These are phyloP conservation scores for Pseudoscleropodium purum DNA, from an alignment of 225 moss, liverwort and hornwort species.

Conservation along the genomic window DNA sequence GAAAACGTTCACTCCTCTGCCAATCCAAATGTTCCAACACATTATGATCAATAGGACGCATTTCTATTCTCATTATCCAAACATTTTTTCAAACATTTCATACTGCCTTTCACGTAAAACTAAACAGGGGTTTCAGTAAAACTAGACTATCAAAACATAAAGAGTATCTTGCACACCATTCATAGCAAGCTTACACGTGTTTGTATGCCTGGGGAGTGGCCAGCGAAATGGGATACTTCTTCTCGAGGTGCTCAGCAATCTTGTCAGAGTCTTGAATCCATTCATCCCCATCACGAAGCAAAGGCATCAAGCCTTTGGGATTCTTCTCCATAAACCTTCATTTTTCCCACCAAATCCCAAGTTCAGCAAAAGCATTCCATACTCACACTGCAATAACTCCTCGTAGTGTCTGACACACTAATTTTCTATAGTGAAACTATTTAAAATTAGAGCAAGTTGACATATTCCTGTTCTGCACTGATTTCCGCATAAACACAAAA, in stretches of 20 bases:
- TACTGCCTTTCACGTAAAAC: no score
- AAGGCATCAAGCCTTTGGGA: slow-evolving; percentile 77
- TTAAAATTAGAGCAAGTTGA: neutral
- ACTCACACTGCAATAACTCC: neutral
- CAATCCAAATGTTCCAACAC: neutral
- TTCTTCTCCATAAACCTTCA: slow-evolving; percentile 76
- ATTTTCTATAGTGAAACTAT: neutral
- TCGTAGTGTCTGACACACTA: neutral
- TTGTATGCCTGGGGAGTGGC: slow-evolving; percentile 53
- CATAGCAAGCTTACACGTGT: slow-evolving; percentile 38
- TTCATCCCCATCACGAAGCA: slow-evolving; percentile 66
- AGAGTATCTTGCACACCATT: neutral
- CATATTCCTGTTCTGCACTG: neutral
- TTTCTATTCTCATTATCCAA: neutral
- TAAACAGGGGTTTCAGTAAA: neutral
- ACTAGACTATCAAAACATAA: neutral
- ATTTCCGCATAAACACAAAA: neutral
- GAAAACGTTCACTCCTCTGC: slow-evolving; percentile 58
- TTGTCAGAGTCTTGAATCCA: slow-evolving; percentile 94
- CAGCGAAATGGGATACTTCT: slow-evolving; percentile 55
- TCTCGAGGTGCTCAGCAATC: slow-evolving; percentile 71
- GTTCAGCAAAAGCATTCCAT: neutral
- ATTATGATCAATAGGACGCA: neutral
- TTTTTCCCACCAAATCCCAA: neutral
- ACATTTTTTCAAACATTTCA: neutral